A percentile compares a stretch with the other conserved stretches of the same genome.
Evolutionary conservation across 768 basidiomycete genomes (phyloP).

Genomic region (Phylloporus sp.): DNA sequence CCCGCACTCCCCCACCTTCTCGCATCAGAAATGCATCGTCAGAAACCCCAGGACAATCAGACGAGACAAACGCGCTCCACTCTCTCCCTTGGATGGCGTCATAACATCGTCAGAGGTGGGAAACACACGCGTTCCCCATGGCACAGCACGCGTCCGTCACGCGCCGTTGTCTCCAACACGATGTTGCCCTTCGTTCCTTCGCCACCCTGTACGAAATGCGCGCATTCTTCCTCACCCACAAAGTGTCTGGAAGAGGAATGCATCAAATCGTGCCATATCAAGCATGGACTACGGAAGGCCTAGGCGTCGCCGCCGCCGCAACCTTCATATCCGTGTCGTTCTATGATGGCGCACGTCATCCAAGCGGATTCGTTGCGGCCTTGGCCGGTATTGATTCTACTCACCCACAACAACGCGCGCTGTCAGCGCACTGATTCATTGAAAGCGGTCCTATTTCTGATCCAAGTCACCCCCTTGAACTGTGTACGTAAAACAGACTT

Average conservation of each 20-base stretch:
- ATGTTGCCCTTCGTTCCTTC: constrained; percentile 2
- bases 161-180: constrained; percentile 7
- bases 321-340: constrained; percentile 11
- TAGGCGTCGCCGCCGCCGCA: constrained; percentile 2
- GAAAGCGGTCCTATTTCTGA: not conserved
- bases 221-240: not conserved
- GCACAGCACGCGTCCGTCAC: constrained; percentile 28
- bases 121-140: constrained; percentile 25
- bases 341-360: not conserved
- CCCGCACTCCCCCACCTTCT: constrained; percentile 19
- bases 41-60: constrained; percentile 16
- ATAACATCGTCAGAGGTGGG: constrained; percentile 16
- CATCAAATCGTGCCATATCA: constrained; percentile 2
- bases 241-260: constrained; percentile 6
- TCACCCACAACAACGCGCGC: not conserved
- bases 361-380: not conserved
- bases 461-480: constrained; percentile 4
- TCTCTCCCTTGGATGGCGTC: constrained; percentile 9
- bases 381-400: not conserved
- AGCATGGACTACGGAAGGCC: not conserved
- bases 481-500: constrained; percentile 4
- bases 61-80: not conserved
- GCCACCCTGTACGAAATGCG: not conserved
- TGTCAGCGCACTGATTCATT: not conserved
- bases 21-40: constrained; percentile 11